A percentile compares a stretch with the other conserved stretches of the same genome.
These are phyloP conservation scores for Sporothrix protearum DNA, from an alignment of 2,329 filamentous ascomycete genomes.

Conservation along the genomic window DNA sequence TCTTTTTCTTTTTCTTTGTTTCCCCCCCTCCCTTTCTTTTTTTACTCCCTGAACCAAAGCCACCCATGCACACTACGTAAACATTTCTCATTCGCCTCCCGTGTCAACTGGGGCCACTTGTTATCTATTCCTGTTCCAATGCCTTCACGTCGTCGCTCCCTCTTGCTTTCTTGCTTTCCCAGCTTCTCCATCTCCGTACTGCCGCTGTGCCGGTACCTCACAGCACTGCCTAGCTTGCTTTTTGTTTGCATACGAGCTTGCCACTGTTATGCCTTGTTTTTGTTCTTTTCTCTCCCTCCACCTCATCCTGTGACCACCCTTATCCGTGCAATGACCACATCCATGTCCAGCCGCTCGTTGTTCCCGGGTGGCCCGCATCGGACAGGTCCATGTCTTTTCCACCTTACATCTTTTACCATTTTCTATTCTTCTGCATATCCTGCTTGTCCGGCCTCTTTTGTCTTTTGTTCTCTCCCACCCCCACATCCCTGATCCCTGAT, in stretches of 20 bases:
- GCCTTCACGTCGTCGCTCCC: background rate
- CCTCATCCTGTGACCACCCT: background rate
- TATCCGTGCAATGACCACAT: no score
- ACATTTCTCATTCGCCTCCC: background rate
- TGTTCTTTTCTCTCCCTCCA: background rate
- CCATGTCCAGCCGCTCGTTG: background rate
- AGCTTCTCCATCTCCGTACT: background rate
- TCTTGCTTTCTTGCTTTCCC: background rate
- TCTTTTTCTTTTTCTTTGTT: background rate
- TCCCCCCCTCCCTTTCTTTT: background rate
- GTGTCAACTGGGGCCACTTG: background rate
- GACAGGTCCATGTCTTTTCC: background rate
- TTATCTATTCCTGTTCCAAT: background rate
- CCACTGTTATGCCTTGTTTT: background rate
- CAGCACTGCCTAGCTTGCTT: slow-evolving; percentile 8
- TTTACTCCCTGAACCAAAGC: no score
- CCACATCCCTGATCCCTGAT: background rate
- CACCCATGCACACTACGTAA: background rate
- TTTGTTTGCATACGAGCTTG: background rate
- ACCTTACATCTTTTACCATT: background rate
- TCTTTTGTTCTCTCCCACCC: slow-evolving; percentile 7
- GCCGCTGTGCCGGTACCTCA: background rate
- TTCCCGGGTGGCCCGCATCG: background rate
- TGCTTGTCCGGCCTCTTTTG: background rate
- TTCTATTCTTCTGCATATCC: background rate